phyloP scores from a whole-genome alignment of 139 green algal species.

The Trebouxia sp. region DNA sequence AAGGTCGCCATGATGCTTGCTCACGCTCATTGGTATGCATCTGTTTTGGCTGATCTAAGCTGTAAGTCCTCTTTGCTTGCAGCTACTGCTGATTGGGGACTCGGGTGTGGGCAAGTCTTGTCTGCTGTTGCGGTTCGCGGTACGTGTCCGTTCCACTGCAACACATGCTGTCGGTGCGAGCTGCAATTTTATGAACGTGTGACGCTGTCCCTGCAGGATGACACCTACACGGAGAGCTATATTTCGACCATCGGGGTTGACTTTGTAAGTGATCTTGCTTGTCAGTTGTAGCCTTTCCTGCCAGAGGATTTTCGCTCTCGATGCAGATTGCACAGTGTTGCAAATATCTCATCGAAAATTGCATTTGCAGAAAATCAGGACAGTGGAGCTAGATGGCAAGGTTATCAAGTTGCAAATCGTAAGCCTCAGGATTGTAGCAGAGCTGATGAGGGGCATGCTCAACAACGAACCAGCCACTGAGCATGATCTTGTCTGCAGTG shows the following conservation, averaged over 20 bases:
- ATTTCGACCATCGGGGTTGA: constrained; percentile 99
- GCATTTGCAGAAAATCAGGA: constrained; percentile 95
- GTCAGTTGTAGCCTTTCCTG: neutral
- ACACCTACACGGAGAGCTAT: constrained; percentile 99
- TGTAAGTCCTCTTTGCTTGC: too few species aligned
- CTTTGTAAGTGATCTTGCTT: constrained; percentile 82
- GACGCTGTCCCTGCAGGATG: constrained; percentile 71
- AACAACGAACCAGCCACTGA: neutral
- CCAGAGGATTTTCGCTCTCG: neutral
- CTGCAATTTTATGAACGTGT: neutral
- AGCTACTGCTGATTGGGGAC: constrained; percentile 96
- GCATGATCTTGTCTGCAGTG: constrained; percentile 72
- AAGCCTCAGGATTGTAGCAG: constrained; percentile 29
- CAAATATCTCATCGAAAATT: neutral
- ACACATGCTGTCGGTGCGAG: neutral
- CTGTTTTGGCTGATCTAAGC: too few species aligned
- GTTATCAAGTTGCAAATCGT: constrained; percentile 99
- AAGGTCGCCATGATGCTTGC: too few species aligned
- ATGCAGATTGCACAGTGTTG: neutral
- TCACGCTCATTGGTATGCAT: too few species aligned
- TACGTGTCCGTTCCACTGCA: constrained; percentile 37
- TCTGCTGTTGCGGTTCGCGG: constrained; percentile 94
- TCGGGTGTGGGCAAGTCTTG: constrained; percentile 97
- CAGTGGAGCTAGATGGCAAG: constrained; percentile 98
- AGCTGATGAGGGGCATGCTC: neutral